Evolutionary conservation across 352 stramenopile species (phyloP), one percentile per base, ranked within the genome.

Genomic region (Pythium folliculosum): DNA sequence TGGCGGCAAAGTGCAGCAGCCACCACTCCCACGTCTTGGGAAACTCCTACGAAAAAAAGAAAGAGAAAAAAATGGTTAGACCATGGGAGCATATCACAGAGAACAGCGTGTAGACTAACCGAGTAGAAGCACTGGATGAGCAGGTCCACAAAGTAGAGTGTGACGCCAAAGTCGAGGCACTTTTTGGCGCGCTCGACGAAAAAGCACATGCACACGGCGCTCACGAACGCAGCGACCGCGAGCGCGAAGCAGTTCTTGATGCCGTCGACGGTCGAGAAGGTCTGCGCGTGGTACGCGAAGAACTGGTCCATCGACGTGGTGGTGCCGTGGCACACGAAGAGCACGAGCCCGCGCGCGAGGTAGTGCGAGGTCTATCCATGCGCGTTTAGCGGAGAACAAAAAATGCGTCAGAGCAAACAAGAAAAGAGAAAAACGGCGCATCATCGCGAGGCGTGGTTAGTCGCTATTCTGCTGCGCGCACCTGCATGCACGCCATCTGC

Each of bases 111-210:
- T 27, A 17, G 22, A 38, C 73, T 25, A 43, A 95, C 87, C 71
- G 79, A 88, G 76, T 97, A 97, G 70, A 94, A 89, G 53, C 78
- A 86, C 64, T 92, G 86, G 17, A 80, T 66, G 23, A 96, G 63
- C 38, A 97, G 77, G 64, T 97, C 87, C 38, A 97, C 77, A 63
- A 96, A 91, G 73, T 94, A 95, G 45, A 94, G 84, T 59, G 89
- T 96, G 40, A 95, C 81, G 53, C 88, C 89, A 83, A 97, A 97
- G 73, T 97, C 89, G 58, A 97, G 78, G 54, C 89, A 97, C 68
- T 97, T 97, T 57, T 97, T 97, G 44, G 89, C 86, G 23, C 89
- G 84, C 72, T 97, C 89, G 32, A 97, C 86, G 49, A 97, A 92
- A 22, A 95, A 40, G 43, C 75, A 81, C 44, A 97, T 78, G 27